A percentile compares a stretch with the other conserved stretches of the same genome.
phyloP scores from a whole-genome alignment of 495 filamentous ascomycete genomes.

The Xylaria flabelliformis region DNA sequence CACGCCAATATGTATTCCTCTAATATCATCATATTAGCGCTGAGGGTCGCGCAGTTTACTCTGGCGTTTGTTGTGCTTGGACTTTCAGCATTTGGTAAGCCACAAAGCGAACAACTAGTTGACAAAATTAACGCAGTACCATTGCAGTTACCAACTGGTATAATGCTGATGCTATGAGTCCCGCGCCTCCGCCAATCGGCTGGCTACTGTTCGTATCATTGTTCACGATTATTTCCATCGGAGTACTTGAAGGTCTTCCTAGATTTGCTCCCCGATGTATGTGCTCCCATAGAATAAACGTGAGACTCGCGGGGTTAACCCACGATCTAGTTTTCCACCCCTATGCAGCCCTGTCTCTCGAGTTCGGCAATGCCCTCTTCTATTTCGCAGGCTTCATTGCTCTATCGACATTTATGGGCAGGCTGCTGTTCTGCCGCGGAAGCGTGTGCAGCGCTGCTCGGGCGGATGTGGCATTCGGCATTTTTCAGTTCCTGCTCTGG shows the following conservation, averaged over 20 bases:
- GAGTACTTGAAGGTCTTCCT: slow-evolving; percentile 70
- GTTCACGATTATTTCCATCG: slow-evolving; percentile 69
- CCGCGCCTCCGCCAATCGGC: slow-evolving; percentile 66
- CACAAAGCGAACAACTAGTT: background rate
- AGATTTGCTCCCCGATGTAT: slow-evolving; percentile 54
- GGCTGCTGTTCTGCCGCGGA: slow-evolving; percentile 60
- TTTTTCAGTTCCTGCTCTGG: slow-evolving; percentile 55
- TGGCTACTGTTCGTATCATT: slow-evolving; percentile 73
- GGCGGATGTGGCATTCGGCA: slow-evolving; percentile 54
- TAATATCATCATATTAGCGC: slow-evolving; percentile 36
- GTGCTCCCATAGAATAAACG: slow-evolving; percentile 14
- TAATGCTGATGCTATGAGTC: slow-evolving; percentile 49
- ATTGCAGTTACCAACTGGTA: slow-evolving; percentile 59
- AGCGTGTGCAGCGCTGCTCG: slow-evolving; percentile 56
- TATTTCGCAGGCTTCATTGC: slow-evolving; percentile 84
- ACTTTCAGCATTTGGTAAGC: slow-evolving; percentile 73
- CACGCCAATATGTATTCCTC: slow-evolving; percentile 33
- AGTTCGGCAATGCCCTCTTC: slow-evolving; percentile 73
- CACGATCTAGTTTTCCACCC: slow-evolving; percentile 57
- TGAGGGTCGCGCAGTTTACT: slow-evolving; percentile 60
- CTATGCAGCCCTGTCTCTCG: slow-evolving; percentile 65
- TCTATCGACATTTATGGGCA: slow-evolving; percentile 66
- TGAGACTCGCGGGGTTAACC: background rate
- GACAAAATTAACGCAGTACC: slow-evolving; percentile 5
- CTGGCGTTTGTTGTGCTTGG: slow-evolving; percentile 71